These are phyloP conservation scores for Hypoxylon cercidicola DNA, from an alignment of 495 filamentous ascomycete species.

Conservation along the genomic window DNA sequence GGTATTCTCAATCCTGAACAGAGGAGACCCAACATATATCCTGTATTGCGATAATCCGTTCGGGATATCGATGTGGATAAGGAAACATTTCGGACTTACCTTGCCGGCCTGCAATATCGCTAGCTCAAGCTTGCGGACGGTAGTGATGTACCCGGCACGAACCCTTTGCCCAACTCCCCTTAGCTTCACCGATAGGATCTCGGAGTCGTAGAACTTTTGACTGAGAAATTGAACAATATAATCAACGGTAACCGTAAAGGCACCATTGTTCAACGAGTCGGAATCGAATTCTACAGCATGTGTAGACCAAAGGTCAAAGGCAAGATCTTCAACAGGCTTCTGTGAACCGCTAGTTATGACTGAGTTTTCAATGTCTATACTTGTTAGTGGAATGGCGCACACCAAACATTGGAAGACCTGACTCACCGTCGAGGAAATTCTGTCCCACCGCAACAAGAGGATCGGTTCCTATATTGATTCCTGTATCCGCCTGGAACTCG, in stretches of 20 bases:
- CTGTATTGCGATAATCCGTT: not conserved
- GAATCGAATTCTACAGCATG: conserved; percentile 45
- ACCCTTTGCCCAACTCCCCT: conserved; percentile 42
- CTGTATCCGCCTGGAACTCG: conserved; percentile 24
- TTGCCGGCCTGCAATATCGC: conserved; percentile 58
- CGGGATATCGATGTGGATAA: not conserved
- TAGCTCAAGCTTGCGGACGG: conserved; percentile 55
- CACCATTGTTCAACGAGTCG: conserved; percentile 24
- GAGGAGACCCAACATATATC: not conserved
- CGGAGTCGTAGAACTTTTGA: conserved; percentile 36
- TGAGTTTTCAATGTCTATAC: conserved; percentile 55
- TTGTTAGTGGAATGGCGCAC: conserved; percentile 6
- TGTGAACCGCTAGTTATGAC: conserved; percentile 44
- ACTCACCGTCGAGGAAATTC: conserved; percentile 61
- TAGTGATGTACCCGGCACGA: conserved; percentile 46
- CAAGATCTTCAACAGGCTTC: conserved; percentile 42
- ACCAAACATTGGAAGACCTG: not conserved
- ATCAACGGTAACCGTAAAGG: conserved; percentile 43
- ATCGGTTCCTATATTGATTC: conserved; percentile 13
- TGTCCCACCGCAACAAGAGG: conserved; percentile 49
- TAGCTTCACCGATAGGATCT: conserved; percentile 40
- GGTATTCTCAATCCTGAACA: not conserved
- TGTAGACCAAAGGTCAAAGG: conserved; percentile 48
- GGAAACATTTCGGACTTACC: conserved; percentile 40
- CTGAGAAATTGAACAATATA: conserved; percentile 48